These are phyloP conservation scores for Entrophospora sp. DNA, from an alignment of 192 early-diverging fungal genomes.

Conservation along the genomic window DNA sequence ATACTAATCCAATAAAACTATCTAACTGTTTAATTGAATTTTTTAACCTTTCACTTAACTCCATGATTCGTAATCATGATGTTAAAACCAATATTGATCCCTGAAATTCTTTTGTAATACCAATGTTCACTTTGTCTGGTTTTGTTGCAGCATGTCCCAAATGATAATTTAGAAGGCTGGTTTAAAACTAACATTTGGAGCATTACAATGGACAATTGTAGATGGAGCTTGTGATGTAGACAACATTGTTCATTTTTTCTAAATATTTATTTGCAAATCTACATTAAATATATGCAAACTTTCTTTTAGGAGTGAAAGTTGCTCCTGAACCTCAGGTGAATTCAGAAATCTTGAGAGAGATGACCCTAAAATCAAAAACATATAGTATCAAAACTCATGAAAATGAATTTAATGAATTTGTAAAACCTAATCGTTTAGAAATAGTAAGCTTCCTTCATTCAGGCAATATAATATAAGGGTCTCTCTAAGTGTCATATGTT, in stretches of 20 bases:
- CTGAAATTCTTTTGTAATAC: too few relatives aligned
- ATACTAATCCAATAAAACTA: too few relatives aligned
- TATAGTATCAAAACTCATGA: constrained; percentile 18
- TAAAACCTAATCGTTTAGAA: constrained; percentile 9
- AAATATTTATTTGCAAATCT: background rate
- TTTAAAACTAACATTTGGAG: constrained; percentile 19
- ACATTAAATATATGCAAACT: background rate
- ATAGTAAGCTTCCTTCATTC: constrained; percentile 18
- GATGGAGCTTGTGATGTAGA: background rate
- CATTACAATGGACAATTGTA: constrained; percentile 8
- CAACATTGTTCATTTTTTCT: background rate
- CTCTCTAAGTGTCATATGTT: too few relatives aligned
- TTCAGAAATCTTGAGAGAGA: constrained; percentile 8
- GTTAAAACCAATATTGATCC: too few relatives aligned
- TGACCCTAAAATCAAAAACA: constrained; percentile 4
- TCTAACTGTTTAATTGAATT: too few relatives aligned
- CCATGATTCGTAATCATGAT: too few relatives aligned
- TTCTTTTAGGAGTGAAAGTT: constrained; percentile 16
- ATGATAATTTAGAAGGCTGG: constrained; percentile 12
- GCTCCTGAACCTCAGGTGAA: constrained; percentile 13
- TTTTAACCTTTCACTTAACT: too few relatives aligned
- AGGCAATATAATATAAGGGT: constrained; percentile 9
- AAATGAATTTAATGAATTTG: background rate
- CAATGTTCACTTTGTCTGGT: too few relatives aligned
- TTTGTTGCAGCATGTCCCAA: too few relatives aligned